Evolutionary conservation across 768 basidiomycete species (phyloP).

Genomic region (Termitomyces bulborhizus): DNA sequence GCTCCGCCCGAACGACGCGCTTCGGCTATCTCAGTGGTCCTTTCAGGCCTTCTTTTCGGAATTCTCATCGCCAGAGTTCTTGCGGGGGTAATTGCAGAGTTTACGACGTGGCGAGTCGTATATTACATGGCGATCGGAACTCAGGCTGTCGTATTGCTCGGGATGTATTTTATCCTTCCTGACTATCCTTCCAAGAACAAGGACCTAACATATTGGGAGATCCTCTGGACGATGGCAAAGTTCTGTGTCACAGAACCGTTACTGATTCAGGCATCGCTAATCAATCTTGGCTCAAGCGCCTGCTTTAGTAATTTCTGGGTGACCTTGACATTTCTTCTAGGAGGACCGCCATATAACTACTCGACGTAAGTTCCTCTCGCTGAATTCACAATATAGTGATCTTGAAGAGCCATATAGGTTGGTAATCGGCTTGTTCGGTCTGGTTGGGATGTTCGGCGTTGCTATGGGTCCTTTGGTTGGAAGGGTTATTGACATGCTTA

Average conservation of each 20-base stretch:
- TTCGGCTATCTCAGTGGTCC: conserved; percentile 68
- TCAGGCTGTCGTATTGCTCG: conserved; percentile 50
- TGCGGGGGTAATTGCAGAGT: conserved; percentile 70
- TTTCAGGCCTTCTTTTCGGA: conserved; percentile 66
- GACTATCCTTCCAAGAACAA: conserved; percentile 78
- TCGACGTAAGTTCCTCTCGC: conserved; percentile 45
- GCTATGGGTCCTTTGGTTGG: conserved; percentile 68
- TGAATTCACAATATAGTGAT: neutral
- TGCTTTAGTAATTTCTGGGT: conserved; percentile 62
- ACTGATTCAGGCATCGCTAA: conserved; percentile 60
- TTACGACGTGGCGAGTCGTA: conserved; percentile 65
- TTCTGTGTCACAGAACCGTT: conserved; percentile 73
- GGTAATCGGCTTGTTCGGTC: conserved; percentile 67
- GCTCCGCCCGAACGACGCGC: conserved; percentile 73
- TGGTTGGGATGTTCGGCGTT: conserved; percentile 70
- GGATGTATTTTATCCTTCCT: conserved; percentile 64
- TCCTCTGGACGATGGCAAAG: conserved; percentile 73
- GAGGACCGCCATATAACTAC: conserved; percentile 69
- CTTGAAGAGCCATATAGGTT: conserved; percentile 21
- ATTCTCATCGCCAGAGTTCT: conserved; percentile 70
- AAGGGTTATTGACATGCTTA: conserved; percentile 57
- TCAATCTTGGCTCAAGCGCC: conserved; percentile 57
- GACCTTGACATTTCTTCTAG: conserved; percentile 76
- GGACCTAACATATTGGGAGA: conserved; percentile 57
- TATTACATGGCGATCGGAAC: conserved; percentile 76